Percentiles rank a stretch among this genome's conserved stretches.
phyloP scores from a whole-genome alignment of 192 early-diverging fungal genomes.

The Phycomyces blakesleeanus region DNA sequence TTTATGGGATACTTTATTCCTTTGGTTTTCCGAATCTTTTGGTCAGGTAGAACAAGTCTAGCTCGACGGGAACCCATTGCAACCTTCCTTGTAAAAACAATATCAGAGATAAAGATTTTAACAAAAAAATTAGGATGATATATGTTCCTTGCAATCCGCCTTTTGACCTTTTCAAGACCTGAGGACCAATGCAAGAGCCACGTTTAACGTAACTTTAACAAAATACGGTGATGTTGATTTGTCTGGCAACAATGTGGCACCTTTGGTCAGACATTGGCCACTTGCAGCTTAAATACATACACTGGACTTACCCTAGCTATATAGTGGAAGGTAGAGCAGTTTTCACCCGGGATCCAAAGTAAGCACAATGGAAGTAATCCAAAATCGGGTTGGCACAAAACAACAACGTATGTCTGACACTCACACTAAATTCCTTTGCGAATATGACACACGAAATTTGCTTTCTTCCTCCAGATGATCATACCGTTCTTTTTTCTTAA shows the following conservation, averaged over 20 bases:
- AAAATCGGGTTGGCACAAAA: not conserved
- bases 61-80: not conserved
- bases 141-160: not conserved
- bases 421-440: not conserved
- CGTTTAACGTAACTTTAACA: not conserved
- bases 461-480: not conserved
- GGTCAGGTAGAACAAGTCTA: not conserved
- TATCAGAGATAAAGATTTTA: not conserved
- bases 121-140: not conserved
- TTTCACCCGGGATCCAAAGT: conserved; percentile 7
- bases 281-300: conserved; percentile 4
- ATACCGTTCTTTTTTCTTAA: conserved; percentile 8
- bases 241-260: conserved; percentile 1
- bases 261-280: conserved; percentile 11
- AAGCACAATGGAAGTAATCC: conserved; percentile 3
- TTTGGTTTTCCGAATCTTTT: not conserved
- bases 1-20: not conserved
- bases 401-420: not conserved
- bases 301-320: not conserved
- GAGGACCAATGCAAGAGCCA: not conserved
- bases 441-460: not conserved
- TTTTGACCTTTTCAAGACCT: not conserved
- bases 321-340: not conserved
- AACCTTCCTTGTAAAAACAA: not conserved
- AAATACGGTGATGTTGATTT: not conserved